A percentile compares a stretch with the other conserved stretches of the same genome.
Evolutionary conservation across 2,329 filamentous ascomycete species (phyloP).

Genomic region (Botryosphaeria dothidea): DNA sequence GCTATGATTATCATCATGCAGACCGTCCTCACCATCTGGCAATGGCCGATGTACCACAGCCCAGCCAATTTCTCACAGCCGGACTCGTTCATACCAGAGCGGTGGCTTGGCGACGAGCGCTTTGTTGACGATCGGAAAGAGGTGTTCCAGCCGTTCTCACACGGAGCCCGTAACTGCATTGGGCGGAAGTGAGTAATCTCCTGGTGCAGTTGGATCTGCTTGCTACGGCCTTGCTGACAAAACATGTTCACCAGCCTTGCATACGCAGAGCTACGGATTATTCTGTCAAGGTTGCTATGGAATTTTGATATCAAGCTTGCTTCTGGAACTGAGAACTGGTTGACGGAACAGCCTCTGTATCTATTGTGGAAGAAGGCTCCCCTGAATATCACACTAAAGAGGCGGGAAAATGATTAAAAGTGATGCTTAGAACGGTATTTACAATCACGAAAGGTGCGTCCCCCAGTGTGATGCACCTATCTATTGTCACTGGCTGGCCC

Average conservation of each 20-base stretch:
- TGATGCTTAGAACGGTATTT: no score
- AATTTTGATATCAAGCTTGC: constrained; percentile 39
- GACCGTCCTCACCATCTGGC: constrained; percentile 29
- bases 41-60: constrained; percentile 22
- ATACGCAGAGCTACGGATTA: constrained; percentile 38
- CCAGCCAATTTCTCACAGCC: constrained; percentile 24
- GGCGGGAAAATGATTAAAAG: background rate
- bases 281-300: constrained; percentile 39
- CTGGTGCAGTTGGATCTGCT: no score
- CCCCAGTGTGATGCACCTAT: no score
- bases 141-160: constrained; percentile 32
- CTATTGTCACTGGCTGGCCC: no score
- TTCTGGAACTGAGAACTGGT: constrained; percentile 20
- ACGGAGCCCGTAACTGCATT: constrained; percentile 38
- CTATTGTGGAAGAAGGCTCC: constrained; percentile 35
- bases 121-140: constrained; percentile 28
- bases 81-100: constrained; percentile 30
- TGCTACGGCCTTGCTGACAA: no score
- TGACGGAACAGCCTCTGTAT: constrained; percentile 29
- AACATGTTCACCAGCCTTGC: constrained; percentile 28
- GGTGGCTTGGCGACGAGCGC: constrained; percentile 35
- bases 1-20: background rate
- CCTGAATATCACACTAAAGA: constrained; percentile 29
- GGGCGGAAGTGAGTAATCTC: constrained; percentile 28
- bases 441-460: no score